A percentile compares a stretch with the other conserved stretches of the same genome.
These are phyloP conservation scores for Exsudoporus frostii DNA, from an alignment of 768 basidiomycete genomes.

Conservation along the genomic window DNA sequence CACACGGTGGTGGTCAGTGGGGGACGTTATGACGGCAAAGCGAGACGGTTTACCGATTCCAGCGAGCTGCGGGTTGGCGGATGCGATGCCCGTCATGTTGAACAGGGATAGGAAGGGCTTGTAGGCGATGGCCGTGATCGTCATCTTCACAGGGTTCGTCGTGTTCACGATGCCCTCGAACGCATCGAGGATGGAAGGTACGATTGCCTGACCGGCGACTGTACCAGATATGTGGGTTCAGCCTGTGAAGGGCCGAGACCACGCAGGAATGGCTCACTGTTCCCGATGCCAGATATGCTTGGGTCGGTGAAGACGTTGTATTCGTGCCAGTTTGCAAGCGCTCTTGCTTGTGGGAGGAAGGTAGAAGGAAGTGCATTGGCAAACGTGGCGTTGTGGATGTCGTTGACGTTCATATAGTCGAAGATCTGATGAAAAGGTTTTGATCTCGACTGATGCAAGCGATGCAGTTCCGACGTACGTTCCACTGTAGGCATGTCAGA, in stretches of 20 bases:
- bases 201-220: slow-evolving; percentile 68
- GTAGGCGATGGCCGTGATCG: slow-evolving; percentile 62
- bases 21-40: neutral
- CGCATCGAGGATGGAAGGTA: slow-evolving; percentile 56
- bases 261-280: slow-evolving; percentile 9
- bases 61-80: slow-evolving; percentile 49
- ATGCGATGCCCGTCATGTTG: slow-evolving; percentile 65
- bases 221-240: neutral
- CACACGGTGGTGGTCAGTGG: neutral
- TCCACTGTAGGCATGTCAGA: slow-evolving; percentile 37
- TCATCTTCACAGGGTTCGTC: slow-evolving; percentile 53
- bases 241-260: too few species aligned
- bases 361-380: slow-evolving; percentile 41
- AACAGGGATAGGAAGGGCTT: slow-evolving; percentile 78
- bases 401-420: slow-evolving; percentile 73
- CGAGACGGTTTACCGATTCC: slow-evolving; percentile 46
- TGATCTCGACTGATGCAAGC: neutral
- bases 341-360: slow-evolving; percentile 52
- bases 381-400: slow-evolving; percentile 62
- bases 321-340: slow-evolving; percentile 72
- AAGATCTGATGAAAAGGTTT: slow-evolving; percentile 43
- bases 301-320: slow-evolving; percentile 60
- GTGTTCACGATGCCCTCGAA: slow-evolving; percentile 50
- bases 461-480: slow-evolving; percentile 32
- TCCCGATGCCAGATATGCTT: slow-evolving; percentile 51